Base-by-base conservation (phyloP, 306 rosid genomes). In the Inga oerstediana region DNA sequence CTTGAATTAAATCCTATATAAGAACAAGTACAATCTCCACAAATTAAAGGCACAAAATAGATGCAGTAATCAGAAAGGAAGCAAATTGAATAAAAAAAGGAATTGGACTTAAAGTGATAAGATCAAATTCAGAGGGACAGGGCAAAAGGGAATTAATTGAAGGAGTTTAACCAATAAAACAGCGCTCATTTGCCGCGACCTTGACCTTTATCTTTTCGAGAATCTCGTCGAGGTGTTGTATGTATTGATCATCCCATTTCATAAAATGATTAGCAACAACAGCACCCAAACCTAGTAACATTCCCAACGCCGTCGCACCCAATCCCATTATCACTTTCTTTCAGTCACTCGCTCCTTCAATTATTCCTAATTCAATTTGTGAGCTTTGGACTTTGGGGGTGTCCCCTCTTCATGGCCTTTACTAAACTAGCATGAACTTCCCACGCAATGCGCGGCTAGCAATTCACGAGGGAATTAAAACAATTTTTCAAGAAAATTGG, bases 131-230 rank as follows among this genome's bases (percentile, higher is more conserved):
- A 10, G 14, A 20, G 41, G 15, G 17, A 69, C 5, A 56, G 7
- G 22, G 17, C 30, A 17, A 58, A 65, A 0, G 9, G 46, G 62
- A 13, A 32, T 10, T 17, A 11, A 48, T 19, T 0, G 20, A 54
- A 44, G 74, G 67, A 17, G 43, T 20, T 9, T 43, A 85, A 96
- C 99, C 98, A 20, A 93, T 79, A 78, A 94, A 96, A 72, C 98
- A 98, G 85, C 99, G 93, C 85, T 96, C 99, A 79, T 96, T 96
- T 32, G 34, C 34, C 62, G 98, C 98, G 4, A 94, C 99, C 74
- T 92, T 96, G 88, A 98, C 97, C 79, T 89, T 92, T 5, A 83
- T 94, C 27, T 24, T 24, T 24, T 24, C 0, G 64, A 96, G 90
- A 97, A 96, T 90, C 93, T 94, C 91, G 67, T 91, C 97, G 51